Evolutionary conservation across 495 filamentous ascomycete species (phyloP), one percentile per base, ranked within the genome.

Genomic region (Schizothecium vesticola): DNA sequence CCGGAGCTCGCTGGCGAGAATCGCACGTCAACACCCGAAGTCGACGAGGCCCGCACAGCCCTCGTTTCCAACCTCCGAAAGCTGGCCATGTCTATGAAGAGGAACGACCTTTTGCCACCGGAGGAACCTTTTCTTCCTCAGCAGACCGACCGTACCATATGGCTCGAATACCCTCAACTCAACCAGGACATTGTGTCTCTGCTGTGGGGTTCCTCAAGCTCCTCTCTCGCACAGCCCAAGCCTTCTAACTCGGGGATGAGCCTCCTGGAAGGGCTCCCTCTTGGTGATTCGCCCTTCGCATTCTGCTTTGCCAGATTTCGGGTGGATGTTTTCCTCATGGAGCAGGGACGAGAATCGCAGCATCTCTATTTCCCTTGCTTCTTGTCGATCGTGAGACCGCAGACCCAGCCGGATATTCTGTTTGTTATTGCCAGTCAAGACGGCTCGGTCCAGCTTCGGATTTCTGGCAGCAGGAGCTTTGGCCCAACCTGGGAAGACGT

Each of bases 401-500:
- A 86, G 51, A 81, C 80, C 3, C 87, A 92, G 25, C 86, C 87
- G 70, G 86, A 87, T 65, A 81, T 93, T 9, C 85, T 87, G 64
- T 87, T 90, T 57, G 80, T 89, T 4, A 85, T 96, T 55, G 87
- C 88, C 11, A 94, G 88, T 76, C 92, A 95, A 78, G 89, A 89
- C 71, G 87, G 89, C 12, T 82, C 88, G 23, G 85, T 95, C 64
- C 90, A 91, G 71, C 78, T 96, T n/a, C 78, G 85, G 63, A 88
- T 97, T 28, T 90, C 90, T 66, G 79, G 84, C 23, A 86, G 89
- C 70, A 89, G 85, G 69, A 85, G 85, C 71, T 77, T 79, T n/a
- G 90, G 90, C 0, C 86, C 89, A 3, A 88, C 86, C 0, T 96
- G 93, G 93, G 84, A 91, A 31, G 87, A 92, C 71, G 87, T 95